Percentiles rank a stretch among this genome's conserved stretches.
Conservation (phyloP, 805 yeast species). For the Saccharomyces paradoxus region DNA sequence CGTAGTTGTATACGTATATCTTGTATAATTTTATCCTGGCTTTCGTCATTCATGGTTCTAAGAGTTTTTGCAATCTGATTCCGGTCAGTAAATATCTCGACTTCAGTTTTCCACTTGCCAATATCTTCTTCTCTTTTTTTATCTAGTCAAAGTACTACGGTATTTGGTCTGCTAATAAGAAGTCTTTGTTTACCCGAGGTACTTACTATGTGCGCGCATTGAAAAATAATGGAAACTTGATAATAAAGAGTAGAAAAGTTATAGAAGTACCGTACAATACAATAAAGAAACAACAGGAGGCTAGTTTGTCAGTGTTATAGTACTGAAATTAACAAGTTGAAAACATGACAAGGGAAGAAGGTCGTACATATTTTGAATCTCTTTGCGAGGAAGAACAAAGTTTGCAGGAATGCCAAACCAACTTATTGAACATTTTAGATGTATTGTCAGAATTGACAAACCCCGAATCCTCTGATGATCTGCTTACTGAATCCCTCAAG, state of each 20-base stretch:
- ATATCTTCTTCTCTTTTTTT: background rate
- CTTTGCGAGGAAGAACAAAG: conserved; percentile 21
- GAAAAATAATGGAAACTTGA: background rate
- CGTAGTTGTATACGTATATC: conserved; percentile 27
- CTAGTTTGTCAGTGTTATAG: background rate
- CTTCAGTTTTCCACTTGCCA: background rate
- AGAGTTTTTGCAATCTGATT: background rate
- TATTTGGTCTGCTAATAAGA: background rate
- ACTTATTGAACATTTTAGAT: conserved; percentile 10
- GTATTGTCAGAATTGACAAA: conserved; percentile 10
- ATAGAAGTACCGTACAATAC: background rate
- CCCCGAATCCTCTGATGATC: conserved; percentile 12
- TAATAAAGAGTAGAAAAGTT: background rate
- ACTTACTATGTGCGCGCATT: background rate
- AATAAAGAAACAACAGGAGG: background rate
- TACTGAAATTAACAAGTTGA: background rate
- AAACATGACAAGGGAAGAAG: conserved; percentile 3
- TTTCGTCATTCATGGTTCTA: conserved; percentile 2
- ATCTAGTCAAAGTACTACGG: background rate
- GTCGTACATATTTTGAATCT: conserved; percentile 17
- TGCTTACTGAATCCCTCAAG: conserved; percentile 7
- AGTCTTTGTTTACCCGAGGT: background rate
- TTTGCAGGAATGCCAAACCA: conserved; percentile 15
- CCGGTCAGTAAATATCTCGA: background rate
- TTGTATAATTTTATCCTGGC: conserved; percentile 4